These are phyloP conservation scores for Puccinellia tenuiflora DNA, from an alignment of 176 grass and related monocot genomes.

Conservation along the genomic window DNA sequence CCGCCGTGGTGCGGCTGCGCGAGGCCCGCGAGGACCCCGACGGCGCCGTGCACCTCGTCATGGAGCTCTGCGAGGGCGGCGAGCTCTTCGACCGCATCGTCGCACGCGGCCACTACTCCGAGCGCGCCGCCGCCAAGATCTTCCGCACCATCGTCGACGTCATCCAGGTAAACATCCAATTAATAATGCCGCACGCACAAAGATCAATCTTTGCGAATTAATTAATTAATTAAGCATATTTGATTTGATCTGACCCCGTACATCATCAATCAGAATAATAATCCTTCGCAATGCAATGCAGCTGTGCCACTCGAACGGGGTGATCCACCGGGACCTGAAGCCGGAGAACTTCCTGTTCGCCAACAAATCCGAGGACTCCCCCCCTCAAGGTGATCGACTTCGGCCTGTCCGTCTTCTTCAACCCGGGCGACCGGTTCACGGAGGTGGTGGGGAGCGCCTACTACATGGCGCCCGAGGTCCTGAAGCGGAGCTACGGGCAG, in stretches of 20 bases:
- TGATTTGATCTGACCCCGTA: too few species aligned
- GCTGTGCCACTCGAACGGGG: conserved; percentile 64
- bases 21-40: conserved; percentile 51
- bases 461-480: conserved; percentile 86
- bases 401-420: conserved; percentile 89
- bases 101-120: conserved; percentile 61
- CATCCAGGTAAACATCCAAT: conserved; percentile 18
- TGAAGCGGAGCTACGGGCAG: conserved; percentile 59
- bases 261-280: neutral
- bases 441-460: conserved; percentile 86
- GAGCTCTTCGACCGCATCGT: conserved; percentile 92
- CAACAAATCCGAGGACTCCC: conserved; percentile 48
- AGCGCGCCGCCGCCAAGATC: conserved; percentile 61
- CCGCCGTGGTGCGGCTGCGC: conserved; percentile 31
- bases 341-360: conserved; percentile 92
- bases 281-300: neutral
- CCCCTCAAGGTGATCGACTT: conserved; percentile 91
- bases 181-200: too few species aligned
- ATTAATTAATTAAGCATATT: neutral
- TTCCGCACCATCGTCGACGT: conserved; percentile 73
- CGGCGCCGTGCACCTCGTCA: conserved; percentile 69
- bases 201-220: too few species aligned
- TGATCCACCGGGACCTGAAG: conserved; percentile 84
- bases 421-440: conserved; percentile 59
- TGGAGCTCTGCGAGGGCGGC: conserved; percentile 92